Evolutionary conservation across 352 stramenopile genomes (phyloP), one percentile per base, ranked within the genome.

Genomic region (Globisporangium cylindrosporum): DNA sequence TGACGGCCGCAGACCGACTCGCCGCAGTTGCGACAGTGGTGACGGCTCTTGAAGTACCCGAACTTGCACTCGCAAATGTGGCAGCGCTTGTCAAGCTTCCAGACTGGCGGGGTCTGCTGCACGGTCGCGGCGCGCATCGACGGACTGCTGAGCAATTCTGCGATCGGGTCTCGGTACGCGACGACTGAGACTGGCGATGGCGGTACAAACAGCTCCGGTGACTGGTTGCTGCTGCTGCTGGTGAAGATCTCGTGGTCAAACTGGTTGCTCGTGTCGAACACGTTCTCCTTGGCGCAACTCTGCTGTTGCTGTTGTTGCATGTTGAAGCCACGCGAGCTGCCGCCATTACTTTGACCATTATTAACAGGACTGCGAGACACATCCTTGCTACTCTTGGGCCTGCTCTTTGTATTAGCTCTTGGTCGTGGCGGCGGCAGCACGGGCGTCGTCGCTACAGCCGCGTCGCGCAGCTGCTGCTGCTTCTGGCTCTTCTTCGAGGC

Each of bases 21-120:
- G 5, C 89, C 89, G 61, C 89, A 96, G 67, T 86, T 90, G 43
- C 89, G 73, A 69, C 89, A 96, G 66, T 96, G 89, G 69, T 96
- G 89, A 27, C 87, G 81, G 24, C 80, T 80, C 67, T 79, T 78
- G 24, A 97, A 83, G 66, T 95, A 87, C 3, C 81, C 80, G 58
- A 97, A 97, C 64, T 86, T 89, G 20, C 67, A 73, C 12, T 79
- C 69, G 73, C 90, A 97, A 29, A 90, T 67, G 48, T 86, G 64
- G 70, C 90, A 97, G 32, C 67, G 72, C 46, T 78, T 78, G 15
- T 67, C 72, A 9, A 90, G 70, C n/a, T 83, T 84, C 84, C 92
- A 94, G 62, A 62, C 46, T 5, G 77, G 79, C 46, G 72, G 73
- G 46, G 22, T 71, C 49, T 62, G 75, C 69, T 72, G 61, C 51